These are phyloP conservation scores for Phyllosticta citrichinensis DNA, from an alignment of 2,329 filamentous ascomycete species.

Conservation along the genomic window DNA sequence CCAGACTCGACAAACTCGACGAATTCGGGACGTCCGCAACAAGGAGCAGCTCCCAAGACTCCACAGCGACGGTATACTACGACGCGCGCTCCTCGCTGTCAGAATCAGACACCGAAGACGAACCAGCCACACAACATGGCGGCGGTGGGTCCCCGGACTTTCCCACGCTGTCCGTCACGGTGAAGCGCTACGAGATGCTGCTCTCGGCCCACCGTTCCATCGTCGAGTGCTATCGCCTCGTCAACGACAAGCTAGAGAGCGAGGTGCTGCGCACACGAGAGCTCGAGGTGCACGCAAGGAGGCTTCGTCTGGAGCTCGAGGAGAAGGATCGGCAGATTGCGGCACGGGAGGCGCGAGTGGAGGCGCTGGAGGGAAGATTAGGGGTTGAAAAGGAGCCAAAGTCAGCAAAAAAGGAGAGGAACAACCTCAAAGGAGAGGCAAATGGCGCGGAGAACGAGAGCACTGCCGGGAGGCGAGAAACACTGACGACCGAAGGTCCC, in stretches of 20 bases:
- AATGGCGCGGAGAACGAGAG: background rate
- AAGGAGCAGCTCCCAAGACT: background rate
- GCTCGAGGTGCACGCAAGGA: background rate
- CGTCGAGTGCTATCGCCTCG: background rate
- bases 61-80: background rate
- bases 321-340: background rate
- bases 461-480: too few species aligned
- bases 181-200: background rate
- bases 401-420: background rate
- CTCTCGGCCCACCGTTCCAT: background rate
- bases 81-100: background rate
- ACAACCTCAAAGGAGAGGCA: background rate
- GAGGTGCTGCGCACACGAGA: background rate
- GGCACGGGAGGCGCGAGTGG: background rate
- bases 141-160: background rate
- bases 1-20: background rate
- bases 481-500: too few species aligned
- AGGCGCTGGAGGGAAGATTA: background rate
- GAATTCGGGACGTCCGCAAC: background rate
- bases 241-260: background rate
- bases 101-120: background rate
- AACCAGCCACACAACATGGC: background rate
- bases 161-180: background rate
- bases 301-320: background rate
- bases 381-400: background rate